Percentiles rank a stretch among this genome's conserved stretches.
phyloP scores from a whole-genome alignment of 306 rosid species.

The Sechiopsis laciniata region DNA sequence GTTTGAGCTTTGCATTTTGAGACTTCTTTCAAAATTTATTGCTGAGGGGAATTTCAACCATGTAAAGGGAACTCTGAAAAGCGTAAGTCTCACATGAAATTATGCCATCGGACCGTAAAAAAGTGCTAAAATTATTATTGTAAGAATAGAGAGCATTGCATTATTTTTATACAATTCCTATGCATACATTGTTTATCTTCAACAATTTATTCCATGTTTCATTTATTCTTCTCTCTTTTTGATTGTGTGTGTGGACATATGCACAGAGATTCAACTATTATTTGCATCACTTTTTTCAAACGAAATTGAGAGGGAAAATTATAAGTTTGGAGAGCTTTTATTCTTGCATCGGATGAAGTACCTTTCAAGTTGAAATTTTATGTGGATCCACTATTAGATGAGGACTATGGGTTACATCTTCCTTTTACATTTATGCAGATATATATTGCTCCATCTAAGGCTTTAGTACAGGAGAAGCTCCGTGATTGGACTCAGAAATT shows the following conservation, averaged over 20 bases:
- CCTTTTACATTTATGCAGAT: constrained; percentile 48
- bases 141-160: background rate
- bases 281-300: background rate
- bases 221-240: background rate
- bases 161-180: background rate
- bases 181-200: background rate
- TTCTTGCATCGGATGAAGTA: constrained; percentile 25
- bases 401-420: constrained; percentile 27
- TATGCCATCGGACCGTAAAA: constrained; percentile 1
- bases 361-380: constrained; percentile 27
- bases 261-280: background rate
- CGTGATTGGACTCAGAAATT: constrained; percentile 89
- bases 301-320: background rate
- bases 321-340: background rate
- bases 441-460: constrained; percentile 92
- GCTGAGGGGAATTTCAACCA: constrained; percentile 53
- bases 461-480: constrained; percentile 91
- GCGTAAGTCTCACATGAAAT: constrained; percentile 45
- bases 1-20: constrained; percentile 89
- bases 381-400: constrained; percentile 22
- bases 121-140: constrained; percentile 9
- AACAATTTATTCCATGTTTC: background rate
- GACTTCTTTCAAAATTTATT: constrained; percentile 75
- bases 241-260: background rate
- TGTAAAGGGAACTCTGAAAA: constrained; percentile 76